Percentiles rank a stretch among this genome's conserved stretches.
phyloP scores from a whole-genome alignment of 2,329 filamentous ascomycete genomes.

The Coniochaeta pulveracea region DNA sequence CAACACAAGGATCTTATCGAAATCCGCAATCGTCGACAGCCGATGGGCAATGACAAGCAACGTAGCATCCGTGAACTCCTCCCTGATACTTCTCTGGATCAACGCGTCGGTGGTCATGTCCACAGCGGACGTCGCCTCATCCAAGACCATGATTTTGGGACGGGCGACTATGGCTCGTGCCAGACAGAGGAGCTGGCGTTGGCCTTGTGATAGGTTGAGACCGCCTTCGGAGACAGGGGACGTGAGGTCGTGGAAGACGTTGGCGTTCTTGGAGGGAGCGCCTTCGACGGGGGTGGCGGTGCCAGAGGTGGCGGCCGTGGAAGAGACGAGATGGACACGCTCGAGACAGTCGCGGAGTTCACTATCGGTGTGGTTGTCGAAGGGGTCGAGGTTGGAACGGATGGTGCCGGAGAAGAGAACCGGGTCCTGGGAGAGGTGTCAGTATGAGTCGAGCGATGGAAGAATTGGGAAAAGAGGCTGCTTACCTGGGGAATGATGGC shows the following conservation, averaged over 20 bases:
- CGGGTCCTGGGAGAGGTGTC: conserved; percentile 43
- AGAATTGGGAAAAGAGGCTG: neutral
- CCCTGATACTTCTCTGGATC: conserved; percentile 62
- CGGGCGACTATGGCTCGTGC: conserved; percentile 61
- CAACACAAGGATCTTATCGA: conserved; percentile 63
- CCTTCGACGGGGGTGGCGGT: conserved; percentile 25
- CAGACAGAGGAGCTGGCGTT: conserved; percentile 65
- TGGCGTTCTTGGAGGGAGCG: conserved; percentile 38
- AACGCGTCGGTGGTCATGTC: conserved; percentile 66
- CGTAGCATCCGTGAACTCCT: conserved; percentile 59
- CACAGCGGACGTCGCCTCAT: conserved; percentile 70
- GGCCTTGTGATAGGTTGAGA: conserved; percentile 64
- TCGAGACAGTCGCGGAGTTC: conserved; percentile 59
- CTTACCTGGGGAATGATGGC: conserved; percentile 62
- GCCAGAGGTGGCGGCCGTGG: conserved; percentile 24
- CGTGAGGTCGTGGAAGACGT: conserved; percentile 52
- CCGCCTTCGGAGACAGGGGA: conserved; percentile 61
- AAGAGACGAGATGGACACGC: conserved; percentile 51
- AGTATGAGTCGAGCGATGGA: neutral
- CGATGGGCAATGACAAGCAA: conserved; percentile 67
- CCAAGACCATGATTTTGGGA: conserved; percentile 68
- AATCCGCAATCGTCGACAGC: conserved; percentile 66
- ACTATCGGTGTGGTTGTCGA: conserved; percentile 55
- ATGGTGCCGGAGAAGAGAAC: conserved; percentile 74
- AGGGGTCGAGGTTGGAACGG: conserved; percentile 66